Percentiles rank a stretch among this genome's conserved stretches.
phyloP scores from a whole-genome alignment of 495 filamentous ascomycete species.

The Hypoxylon subgilvum region DNA sequence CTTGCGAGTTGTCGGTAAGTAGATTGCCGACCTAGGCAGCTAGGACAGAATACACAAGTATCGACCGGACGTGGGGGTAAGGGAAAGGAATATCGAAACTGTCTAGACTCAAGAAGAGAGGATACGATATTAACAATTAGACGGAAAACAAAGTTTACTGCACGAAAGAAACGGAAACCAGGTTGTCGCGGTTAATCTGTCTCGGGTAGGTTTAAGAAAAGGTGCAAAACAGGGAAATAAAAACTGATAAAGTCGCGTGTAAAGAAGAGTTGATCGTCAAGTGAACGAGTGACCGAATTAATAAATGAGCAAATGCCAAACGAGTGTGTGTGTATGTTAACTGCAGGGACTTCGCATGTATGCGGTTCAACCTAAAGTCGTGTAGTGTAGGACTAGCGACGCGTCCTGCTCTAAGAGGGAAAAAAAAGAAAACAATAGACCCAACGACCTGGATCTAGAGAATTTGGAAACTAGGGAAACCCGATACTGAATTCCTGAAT shows the following conservation, averaged over 20 bases:
- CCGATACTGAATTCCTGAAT: constrained; percentile 28
- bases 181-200: constrained; percentile 17
- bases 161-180: constrained; percentile 27
- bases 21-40: no score
- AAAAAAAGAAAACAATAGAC: constrained; percentile 33
- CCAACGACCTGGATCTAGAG: constrained; percentile 27
- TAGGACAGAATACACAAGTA: no score
- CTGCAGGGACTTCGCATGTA: constrained; percentile 25
- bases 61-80: neutral
- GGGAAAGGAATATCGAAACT: neutral
- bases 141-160: constrained; percentile 22
- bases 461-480: constrained; percentile 31
- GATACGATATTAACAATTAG: constrained; percentile 34
- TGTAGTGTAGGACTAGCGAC: constrained; percentile 14
- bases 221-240: neutral
- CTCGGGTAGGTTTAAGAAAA: constrained; percentile 4
- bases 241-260: constrained; percentile 2
- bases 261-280: constrained; percentile 10
- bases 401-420: constrained; percentile 29
- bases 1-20: no score
- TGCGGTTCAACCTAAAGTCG: constrained; percentile 18
- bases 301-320: constrained; percentile 29
- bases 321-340: constrained; percentile 28
- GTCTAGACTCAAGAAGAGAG: neutral
- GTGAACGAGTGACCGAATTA: constrained; percentile 32